Conservation (phyloP, 371 early-diverging fungal genomes). For the Apophysomyces variabilis region DNA sequence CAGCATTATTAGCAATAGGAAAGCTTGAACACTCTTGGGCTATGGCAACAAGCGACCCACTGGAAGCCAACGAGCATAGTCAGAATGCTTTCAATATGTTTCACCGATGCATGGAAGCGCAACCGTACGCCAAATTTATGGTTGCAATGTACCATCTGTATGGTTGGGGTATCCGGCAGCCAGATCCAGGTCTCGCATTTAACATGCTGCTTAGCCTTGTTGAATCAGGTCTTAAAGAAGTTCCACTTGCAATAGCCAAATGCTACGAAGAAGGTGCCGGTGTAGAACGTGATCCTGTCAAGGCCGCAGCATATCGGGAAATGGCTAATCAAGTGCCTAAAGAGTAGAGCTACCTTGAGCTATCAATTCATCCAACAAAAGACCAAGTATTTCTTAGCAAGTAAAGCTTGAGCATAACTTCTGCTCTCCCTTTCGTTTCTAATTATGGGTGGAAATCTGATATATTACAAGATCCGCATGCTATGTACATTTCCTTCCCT, state of each 20-base stretch:
- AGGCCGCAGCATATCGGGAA: conserved; percentile 13
- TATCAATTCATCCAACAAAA: too few species aligned
- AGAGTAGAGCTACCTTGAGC: neutral
- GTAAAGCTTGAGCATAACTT: too few species aligned
- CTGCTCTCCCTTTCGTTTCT: too few species aligned
- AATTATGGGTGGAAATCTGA: too few species aligned
- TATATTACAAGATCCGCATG: too few species aligned
- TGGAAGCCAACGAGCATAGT: neutral
- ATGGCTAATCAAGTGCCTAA: conserved; percentile 11
- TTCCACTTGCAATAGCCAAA: conserved; percentile 22
- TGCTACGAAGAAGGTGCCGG: conserved; percentile 33
- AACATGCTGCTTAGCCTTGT: conserved; percentile 18
- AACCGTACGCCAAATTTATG: conserved; percentile 25
- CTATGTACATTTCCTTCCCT: too few species aligned
- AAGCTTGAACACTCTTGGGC: conserved; percentile 22
- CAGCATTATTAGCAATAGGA: conserved; percentile 17
- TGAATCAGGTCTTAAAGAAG: conserved; percentile 16
- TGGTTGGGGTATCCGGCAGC: conserved; percentile 23
- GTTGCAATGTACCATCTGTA: conserved; percentile 31
- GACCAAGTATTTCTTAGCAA: too few species aligned
- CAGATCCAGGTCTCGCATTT: conserved; percentile 18
- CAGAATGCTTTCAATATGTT: conserved; percentile 22
- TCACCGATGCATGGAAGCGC: neutral
- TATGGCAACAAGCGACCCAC: neutral
- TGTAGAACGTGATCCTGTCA: conserved; percentile 14